phyloP scores from a whole-genome alignment of 495 filamentous ascomycete genomes.

The Aspergillus cristatus region DNA sequence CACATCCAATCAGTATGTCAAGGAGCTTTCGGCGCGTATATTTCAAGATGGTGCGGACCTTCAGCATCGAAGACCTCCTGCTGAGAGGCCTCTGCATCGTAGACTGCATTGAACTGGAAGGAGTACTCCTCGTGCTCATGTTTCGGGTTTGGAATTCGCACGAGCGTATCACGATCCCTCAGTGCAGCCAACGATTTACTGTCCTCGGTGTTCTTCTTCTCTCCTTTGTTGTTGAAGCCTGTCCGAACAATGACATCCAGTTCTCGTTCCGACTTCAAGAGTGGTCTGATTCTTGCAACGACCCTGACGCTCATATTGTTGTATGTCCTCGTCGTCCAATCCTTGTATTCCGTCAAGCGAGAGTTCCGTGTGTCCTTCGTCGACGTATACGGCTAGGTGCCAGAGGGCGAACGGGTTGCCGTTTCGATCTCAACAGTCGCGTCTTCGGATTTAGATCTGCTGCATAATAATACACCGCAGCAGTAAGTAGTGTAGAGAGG shows the following conservation, averaged over 20 bases:
- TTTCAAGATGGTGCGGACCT: slow-evolving; percentile 53
- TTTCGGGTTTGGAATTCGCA: slow-evolving; percentile 91
- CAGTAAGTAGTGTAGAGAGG: slow-evolving; percentile 2
- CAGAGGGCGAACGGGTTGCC: too few relatives aligned
- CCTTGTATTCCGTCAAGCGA: too few relatives aligned
- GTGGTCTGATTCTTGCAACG: slow-evolving; percentile 80
- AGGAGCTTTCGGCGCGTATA: too few relatives aligned
- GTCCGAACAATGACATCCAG: slow-evolving; percentile 76
- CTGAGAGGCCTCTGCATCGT: slow-evolving; percentile 69
- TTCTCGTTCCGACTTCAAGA: slow-evolving; percentile 72
- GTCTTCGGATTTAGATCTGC: too few relatives aligned
- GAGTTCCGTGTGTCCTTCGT: too few relatives aligned
- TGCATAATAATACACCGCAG: too few relatives aligned
- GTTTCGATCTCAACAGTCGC: too few relatives aligned
- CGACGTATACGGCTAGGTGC: too few relatives aligned
- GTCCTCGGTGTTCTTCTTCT: slow-evolving; percentile 21
- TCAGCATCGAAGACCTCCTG: slow-evolving; percentile 82
- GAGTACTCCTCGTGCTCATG: slow-evolving; percentile 85
- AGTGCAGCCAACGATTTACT: slow-evolving; percentile 36
- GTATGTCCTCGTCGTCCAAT: not conserved
- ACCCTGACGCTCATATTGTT: slow-evolving; percentile 59
- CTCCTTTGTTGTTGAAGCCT: slow-evolving; percentile 21
- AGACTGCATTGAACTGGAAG: slow-evolving; percentile 92
- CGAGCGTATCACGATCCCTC: slow-evolving; percentile 52
- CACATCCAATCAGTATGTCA: slow-evolving; percentile 15